Base-by-base conservation (phyloP, 2,329 filamentous ascomycete genomes). In the Botrytis squamosa region DNA sequence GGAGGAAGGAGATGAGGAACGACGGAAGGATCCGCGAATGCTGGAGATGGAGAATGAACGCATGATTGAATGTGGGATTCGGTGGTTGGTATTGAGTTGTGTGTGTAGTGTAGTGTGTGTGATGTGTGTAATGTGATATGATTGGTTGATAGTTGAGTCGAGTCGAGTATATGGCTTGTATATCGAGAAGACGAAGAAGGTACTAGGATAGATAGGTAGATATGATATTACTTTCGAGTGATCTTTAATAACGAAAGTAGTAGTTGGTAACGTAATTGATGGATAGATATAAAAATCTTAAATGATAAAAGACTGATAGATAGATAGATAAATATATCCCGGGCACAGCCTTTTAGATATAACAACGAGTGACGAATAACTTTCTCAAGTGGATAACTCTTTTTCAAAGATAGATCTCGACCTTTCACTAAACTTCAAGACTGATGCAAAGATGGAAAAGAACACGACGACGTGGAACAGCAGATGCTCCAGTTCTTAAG, bases 1-100 rank as follows among this genome's bases (percentile, higher is more conserved):
- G 25, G 80, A 81, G 9, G 80, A 80, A 14, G 78, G 83, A 75
- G 83, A 84, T 74, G 84, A 84, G 25, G 83, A 85, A 74, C 87
- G 86, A 74, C 87, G 86, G 81, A 89, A 84, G 16, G 86, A 87
- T 66, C 84, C 85, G 75, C 87, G 86, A 66, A 89, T 80, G 76
- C 85, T 85, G 82, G 89, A 85, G 83, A 86, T 86, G 68, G 80
- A 78, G 73, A 81, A 75, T 67, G 76, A 78, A 49, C 76, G 77
- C 80, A 81, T 81, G 70, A 33, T 57, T 75, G 49, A 1, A 6
- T 3, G n/a, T 7, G 49, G 49, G 12, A 12, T 25, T n/a, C n/a
- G 80, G 73, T 66, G 66, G 22, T 10, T 38, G 44, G 22, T 65
- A 6, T 14, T 33, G 42, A 20, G 44, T 49, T 1, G 44, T 62